These are phyloP conservation scores for Mycena pura DNA, from an alignment of 768 basidiomycete genomes.

Conservation along the genomic window DNA sequence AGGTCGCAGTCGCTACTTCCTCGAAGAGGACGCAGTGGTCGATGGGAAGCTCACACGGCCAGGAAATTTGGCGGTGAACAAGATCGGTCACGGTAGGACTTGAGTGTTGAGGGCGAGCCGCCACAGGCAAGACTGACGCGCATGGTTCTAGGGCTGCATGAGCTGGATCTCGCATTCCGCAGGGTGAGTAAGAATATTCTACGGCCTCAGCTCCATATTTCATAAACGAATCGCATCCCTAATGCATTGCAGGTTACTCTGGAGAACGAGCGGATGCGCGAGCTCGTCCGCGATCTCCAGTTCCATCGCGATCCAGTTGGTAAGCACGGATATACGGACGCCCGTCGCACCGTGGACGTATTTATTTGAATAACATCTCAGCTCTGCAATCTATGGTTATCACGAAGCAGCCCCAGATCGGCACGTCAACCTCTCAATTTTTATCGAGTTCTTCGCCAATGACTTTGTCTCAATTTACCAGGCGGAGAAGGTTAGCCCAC, in stretches of 20 bases:
- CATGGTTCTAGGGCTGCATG: slow-evolving; percentile 71
- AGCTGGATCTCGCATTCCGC: slow-evolving; percentile 83
- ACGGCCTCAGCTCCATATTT: background rate
- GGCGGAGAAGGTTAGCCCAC: slow-evolving; percentile 71
- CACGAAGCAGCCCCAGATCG: slow-evolving; percentile 92
- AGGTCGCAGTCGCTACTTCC: slow-evolving; percentile 76
- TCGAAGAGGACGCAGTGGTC: slow-evolving; percentile 86
- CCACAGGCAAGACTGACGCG: background rate
- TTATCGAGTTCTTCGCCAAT: background rate
- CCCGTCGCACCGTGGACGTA: background rate
- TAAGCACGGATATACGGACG: slow-evolving; percentile 38
- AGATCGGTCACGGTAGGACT: slow-evolving; percentile 84
- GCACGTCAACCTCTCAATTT: slow-evolving; percentile 35
- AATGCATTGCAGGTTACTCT: slow-evolving; percentile 60
- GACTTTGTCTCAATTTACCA: background rate
- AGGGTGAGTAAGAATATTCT: slow-evolving; percentile 29
- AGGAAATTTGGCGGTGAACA: slow-evolving; percentile 87
- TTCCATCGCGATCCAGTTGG: slow-evolving; percentile 89
- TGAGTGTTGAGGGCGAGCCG: background rate
- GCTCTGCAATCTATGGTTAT: slow-evolving; percentile 96
- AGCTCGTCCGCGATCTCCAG: slow-evolving; percentile 76
- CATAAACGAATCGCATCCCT: background rate
- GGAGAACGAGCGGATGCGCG: slow-evolving; percentile 73
- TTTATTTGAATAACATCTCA: slow-evolving; percentile 32
- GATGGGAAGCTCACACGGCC: slow-evolving; percentile 73